Evolutionary conservation across 73 alveolate genomes (phyloP).

Genomic region (Tetrahymena borealis): DNA sequence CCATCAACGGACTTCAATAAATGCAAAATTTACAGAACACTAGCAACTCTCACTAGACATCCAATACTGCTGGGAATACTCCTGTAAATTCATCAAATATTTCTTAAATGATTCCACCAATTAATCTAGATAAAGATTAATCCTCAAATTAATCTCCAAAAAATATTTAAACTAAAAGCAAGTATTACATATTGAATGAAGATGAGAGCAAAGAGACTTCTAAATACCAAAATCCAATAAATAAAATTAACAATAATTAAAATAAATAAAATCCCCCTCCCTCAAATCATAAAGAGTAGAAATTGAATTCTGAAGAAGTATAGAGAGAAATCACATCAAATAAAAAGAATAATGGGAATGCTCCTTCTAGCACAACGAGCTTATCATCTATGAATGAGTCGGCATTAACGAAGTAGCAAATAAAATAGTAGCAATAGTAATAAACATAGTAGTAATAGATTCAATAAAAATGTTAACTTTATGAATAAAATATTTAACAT

Average conservation of each 20-base stretch:
- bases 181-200: neutral
- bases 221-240: neutral
- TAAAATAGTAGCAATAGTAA: too few relatives aligned
- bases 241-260: neutral
- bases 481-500: too few relatives aligned
- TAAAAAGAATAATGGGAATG: neutral
- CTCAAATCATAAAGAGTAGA: neutral
- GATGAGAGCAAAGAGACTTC: neutral
- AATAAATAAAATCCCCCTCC: neutral
- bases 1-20: neutral
- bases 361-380: neutral
- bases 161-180: neutral
- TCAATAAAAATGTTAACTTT: too few relatives aligned
- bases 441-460: too few relatives aligned
- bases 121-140: neutral
- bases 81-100: neutral
- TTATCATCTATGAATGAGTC: neutral
- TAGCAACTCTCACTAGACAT: slow-evolving; percentile 1
- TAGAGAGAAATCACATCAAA: neutral
- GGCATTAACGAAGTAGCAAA: neutral
- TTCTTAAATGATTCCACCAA: neutral
- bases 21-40: neutral
- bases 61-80: neutral
- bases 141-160: neutral
- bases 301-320: neutral